Base-by-base conservation (phyloP, 805 yeast genomes). In the Lipomyces chichibuensis region DNA sequence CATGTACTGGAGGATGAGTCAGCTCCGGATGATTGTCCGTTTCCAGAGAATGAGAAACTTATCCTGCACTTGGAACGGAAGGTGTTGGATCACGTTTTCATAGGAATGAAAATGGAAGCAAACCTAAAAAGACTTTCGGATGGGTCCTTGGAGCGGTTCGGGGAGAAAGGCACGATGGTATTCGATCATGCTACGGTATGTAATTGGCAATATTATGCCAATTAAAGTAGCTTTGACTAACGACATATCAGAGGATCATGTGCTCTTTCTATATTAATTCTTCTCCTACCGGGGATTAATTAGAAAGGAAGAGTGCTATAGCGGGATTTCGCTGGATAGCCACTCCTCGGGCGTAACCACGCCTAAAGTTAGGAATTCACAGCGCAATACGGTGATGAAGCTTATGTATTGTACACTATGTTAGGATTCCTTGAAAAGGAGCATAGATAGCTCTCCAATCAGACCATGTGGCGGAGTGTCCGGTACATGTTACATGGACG, bases 221-320 rank as follows among this genome's bases (percentile, higher is more conserved):
- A 5, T 27, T 29, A 29, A 43, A 17, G 49, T 37, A 43, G 55
- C 55, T 9, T 23, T 52, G 27, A 25, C 23, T 43, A 43, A 52
- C 55, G 7, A 52, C 20, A 52, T 23, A 25, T 25, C 49, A 52
- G 55, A 52, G 46, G 25, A 33, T 56, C 9, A 32, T 56, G 59
- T 56, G 59, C 49, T 56, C 59, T 49, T 56, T 56, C 27, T 56
- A 56, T 33, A n/a, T 56, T 39, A 35, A 29, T 20, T 32, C 59
- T 2, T 33, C 59, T 11, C 59, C 37, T 13, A 56, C 33, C 49
- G 59, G 59, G 46, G 59, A 56, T 33, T 56, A 33, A 20, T 29
- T 7, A 29, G 32, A 5, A 29, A 29, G 32, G 32, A 29, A 29
- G 32, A 29, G 32, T 29, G 32, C 1, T 29, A 29, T 2, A 29